These are phyloP conservation scores for Dimocarpus longan DNA, from an alignment of 345 rosid species.

Conservation along the genomic window DNA sequence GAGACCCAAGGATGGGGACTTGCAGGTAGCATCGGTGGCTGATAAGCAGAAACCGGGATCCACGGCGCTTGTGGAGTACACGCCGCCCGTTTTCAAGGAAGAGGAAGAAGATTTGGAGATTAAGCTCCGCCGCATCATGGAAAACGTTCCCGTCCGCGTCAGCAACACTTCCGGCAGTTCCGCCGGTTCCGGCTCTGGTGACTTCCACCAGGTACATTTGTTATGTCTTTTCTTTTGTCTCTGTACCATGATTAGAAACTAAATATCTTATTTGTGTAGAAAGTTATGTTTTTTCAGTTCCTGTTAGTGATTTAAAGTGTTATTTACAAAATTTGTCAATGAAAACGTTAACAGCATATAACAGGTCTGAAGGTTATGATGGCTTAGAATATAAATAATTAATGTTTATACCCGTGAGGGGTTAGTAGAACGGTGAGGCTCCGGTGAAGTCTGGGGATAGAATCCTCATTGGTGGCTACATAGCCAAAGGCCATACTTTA, in stretches of 20 bases:
- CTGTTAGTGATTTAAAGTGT: neutral
- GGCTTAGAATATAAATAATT: neutral
- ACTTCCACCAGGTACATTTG: constrained; percentile 82
- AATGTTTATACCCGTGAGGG: too few species aligned
- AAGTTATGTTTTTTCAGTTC: neutral
- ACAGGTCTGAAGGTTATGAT: neutral
- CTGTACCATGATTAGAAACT: neutral
- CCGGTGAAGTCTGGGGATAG: too few species aligned
- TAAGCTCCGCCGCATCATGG: constrained; percentile 88
- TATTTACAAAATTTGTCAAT: neutral
- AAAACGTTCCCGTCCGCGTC: constrained; percentile 95
- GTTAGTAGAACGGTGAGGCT: too few species aligned
- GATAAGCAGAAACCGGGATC: constrained; percentile 49
- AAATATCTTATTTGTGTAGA: neutral
- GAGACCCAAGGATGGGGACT: constrained; percentile 47
- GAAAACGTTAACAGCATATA: neutral
- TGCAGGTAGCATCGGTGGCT: constrained; percentile 49
- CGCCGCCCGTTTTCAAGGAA: constrained; percentile 69
- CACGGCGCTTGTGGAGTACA: constrained; percentile 73
- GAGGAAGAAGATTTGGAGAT: constrained; percentile 91
- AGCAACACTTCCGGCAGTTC: constrained; percentile 97
- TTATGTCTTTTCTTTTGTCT: neutral
- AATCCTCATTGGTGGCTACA: too few species aligned
- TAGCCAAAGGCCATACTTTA: too few species aligned
- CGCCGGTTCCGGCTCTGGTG: constrained; percentile 96